A percentile compares a stretch with the other conserved stretches of the same genome.
These are phyloP conservation scores for Backusella tuberculispora DNA, from an alignment of 192 early-diverging fungal genomes.

Conservation along the genomic window DNA sequence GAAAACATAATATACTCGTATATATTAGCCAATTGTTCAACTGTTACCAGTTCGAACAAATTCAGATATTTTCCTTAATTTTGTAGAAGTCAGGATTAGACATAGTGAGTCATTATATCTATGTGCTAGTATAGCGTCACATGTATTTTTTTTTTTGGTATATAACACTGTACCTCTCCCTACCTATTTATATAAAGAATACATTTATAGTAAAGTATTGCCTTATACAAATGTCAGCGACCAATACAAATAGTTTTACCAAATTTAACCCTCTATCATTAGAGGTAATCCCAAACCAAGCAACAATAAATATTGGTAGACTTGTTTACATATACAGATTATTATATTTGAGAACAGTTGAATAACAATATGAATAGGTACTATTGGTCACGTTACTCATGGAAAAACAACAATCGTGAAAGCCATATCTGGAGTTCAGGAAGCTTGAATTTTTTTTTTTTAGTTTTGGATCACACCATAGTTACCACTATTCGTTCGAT, in stretches of 20 bases:
- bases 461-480: not conserved
- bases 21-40: no score
- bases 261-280: conserved; percentile 79
- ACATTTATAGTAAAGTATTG: not conserved
- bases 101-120: not conserved
- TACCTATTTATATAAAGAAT: not conserved
- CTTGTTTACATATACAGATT: not conserved
- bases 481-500: no score
- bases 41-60: no score
- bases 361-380: conserved; percentile 59
- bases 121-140: not conserved
- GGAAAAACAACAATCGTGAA: conserved; percentile 99
- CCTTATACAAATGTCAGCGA: not conserved
- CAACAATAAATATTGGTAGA: conserved; percentile 98
- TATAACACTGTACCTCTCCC: no score
- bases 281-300: conserved; percentile 96
- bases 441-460: not conserved
- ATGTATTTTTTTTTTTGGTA: not conserved
- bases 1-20: no score
- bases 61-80: no score
- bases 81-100: not conserved
- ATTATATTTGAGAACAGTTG: not conserved
- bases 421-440: conserved; percentile 94
- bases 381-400: conserved; percentile 99
- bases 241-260: conserved; percentile 22